Conservation (phyloP, 129 eudicot species). For the Arctium lappa region DNA sequence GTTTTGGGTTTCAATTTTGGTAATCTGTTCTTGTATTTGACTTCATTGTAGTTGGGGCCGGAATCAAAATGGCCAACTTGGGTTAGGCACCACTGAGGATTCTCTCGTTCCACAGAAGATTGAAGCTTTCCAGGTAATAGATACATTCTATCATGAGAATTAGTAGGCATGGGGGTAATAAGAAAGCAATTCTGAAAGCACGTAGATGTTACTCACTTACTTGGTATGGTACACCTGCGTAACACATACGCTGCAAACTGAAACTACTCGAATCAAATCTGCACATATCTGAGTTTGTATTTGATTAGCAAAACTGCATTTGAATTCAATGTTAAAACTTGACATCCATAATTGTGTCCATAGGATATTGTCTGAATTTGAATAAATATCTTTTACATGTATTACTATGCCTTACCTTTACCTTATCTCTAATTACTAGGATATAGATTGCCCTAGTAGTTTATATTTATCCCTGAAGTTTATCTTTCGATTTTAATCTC, state of each 20-base stretch:
- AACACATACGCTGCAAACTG: neutral
- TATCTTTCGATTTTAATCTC: neutral
- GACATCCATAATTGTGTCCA: neutral
- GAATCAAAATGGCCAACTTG: constrained; percentile 98
- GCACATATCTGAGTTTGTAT: neutral
- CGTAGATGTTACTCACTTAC: neutral
- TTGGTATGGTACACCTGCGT: neutral
- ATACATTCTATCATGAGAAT: neutral
- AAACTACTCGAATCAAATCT: neutral
- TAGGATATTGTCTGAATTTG: neutral
- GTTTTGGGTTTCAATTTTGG: constrained; percentile 6
- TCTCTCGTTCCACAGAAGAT: constrained; percentile 83
- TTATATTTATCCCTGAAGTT: neutral
- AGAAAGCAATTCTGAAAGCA: neutral
- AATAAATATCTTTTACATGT: neutral
- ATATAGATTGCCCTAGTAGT: neutral
- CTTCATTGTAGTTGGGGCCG: constrained; percentile 82
- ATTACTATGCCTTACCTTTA: neutral
- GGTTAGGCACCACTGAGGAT: constrained; percentile 91
- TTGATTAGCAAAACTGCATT: neutral
- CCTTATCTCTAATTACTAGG: neutral
- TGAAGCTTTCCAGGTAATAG: constrained; percentile 74
- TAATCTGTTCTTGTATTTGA: constrained; percentile 15
- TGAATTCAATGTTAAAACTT: neutral
- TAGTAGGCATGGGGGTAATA: neutral